These are phyloP conservation scores for Spiromastix sp. DNA, from an alignment of 2,329 filamentous ascomycete genomes.

Conservation along the genomic window DNA sequence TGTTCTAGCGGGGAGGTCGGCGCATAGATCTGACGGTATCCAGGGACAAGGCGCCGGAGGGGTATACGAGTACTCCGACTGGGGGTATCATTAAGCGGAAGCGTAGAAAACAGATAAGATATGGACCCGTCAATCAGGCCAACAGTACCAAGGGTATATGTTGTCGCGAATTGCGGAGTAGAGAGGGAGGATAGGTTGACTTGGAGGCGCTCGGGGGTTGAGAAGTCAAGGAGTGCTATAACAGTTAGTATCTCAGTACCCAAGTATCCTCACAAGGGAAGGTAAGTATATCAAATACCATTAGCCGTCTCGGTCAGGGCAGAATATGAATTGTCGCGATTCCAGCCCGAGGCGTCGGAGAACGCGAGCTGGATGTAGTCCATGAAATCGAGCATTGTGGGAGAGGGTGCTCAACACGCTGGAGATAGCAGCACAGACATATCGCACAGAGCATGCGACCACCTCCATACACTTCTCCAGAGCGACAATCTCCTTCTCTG, in stretches of 20 bases:
- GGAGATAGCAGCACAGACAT: no score
- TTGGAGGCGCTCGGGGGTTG: conserved; percentile 72
- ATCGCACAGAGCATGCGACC: no score
- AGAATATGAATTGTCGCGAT: conserved; percentile 84
- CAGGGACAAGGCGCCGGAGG: conserved; percentile 65
- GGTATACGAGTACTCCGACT: conserved; percentile 67
- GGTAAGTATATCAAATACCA: conserved; percentile 38
- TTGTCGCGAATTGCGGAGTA: conserved; percentile 85
- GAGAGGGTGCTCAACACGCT: no score
- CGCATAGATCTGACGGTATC: conserved; percentile 64
- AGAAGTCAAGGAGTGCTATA: conserved; percentile 75
- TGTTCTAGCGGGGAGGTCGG: conserved; percentile 25
- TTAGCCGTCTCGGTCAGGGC: conserved; percentile 73
- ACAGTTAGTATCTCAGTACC: conserved; percentile 13
- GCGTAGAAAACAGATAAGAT: conserved; percentile 88
- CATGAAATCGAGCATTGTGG: conserved; percentile 87
- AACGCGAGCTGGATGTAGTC: conserved; percentile 91
- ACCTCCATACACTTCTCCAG: no score
- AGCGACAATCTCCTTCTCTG: no score
- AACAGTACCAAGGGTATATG: conserved; percentile 80
- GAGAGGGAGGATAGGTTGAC: conserved; percentile 85
- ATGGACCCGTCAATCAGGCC: conserved; percentile 94
- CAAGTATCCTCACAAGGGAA: background rate
- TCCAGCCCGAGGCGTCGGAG: conserved; percentile 77
- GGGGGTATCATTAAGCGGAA: conserved; percentile 55